Evolutionary conservation across 305 asterid species (phyloP).

Genomic region (Striga hermonthica): DNA sequence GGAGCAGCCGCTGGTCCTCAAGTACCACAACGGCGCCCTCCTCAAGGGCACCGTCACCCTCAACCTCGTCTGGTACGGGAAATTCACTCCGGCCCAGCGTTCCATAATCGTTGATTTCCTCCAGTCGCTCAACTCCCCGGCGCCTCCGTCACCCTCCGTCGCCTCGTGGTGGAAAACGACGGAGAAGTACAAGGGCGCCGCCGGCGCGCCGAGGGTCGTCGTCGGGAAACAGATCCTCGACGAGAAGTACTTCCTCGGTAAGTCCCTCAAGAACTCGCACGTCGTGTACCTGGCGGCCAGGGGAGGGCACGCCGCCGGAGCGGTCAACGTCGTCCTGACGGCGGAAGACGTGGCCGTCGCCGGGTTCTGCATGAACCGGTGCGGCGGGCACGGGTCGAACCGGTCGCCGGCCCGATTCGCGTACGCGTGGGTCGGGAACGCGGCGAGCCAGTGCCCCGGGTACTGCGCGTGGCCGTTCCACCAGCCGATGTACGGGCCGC

Average conservation of each 20-base stretch:
- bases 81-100: constrained; percentile 66
- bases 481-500: constrained; percentile 88
- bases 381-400: constrained; percentile 80
- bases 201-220: constrained; percentile 45
- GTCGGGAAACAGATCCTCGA: constrained; percentile 61
- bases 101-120: constrained; percentile 73
- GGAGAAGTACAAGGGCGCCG: constrained; percentile 63
- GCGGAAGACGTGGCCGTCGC: constrained; percentile 63
- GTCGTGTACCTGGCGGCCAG: constrained; percentile 57
- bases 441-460: constrained; percentile 79
- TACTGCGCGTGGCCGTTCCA: constrained; percentile 95
- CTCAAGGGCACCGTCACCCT: constrained; percentile 71
- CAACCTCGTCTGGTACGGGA: constrained; percentile 84
- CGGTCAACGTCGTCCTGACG: constrained; percentile 72
- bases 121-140: constrained; percentile 46
- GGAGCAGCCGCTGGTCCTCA: constrained; percentile 60
- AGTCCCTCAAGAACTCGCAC: constrained; percentile 48
- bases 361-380: constrained; percentile 67
- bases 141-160: constrained; percentile 50
- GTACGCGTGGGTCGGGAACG: constrained; percentile 91
- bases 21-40: constrained; percentile 76
- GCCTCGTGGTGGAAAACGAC: constrained; percentile 91
- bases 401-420: constrained; percentile 56
- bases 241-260: constrained; percentile 55
- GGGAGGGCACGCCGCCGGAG: constrained; percentile 53